Base-by-base conservation (phyloP, 306 rosid species). In the Quercus rubra region DNA sequence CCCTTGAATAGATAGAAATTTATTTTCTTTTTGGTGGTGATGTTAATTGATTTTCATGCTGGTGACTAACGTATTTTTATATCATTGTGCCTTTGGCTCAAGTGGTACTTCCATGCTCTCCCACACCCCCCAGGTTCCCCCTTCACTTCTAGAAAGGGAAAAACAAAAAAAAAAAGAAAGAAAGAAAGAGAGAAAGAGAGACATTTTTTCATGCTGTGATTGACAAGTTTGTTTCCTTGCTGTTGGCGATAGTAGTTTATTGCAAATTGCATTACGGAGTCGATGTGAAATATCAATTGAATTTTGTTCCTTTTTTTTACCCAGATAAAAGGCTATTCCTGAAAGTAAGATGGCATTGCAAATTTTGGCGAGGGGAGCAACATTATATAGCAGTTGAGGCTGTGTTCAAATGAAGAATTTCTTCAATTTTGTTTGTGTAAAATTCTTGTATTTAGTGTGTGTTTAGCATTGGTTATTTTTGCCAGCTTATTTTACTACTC, bases 351-450 rank as follows among this genome's bases (percentile, higher is more conserved):
- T 31, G 23, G 70, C 51, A 3, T 19, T 8, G 51, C 51, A 19
- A 31, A 3, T 17, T 33, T 7, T 4, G 51, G 21, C 15, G 12
- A 67, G 25, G 52, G 5, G 27, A 67, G 71, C 17, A 67, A 33
- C 25, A 31, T 20, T 33, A 8, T 33, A 8, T 7, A 19, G 52
- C 52, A 4, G 19, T 67, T 5, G 51, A 21, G 38, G 56, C 87
- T 10, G 79, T 70, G 28, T 59, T 80, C 67, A 30, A 33, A 8
- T 13, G 15, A 58, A 79, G 82, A 28, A 27, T 20, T 57, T 58
- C 71, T 74, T 38, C 55, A 20, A 18, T 57, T 77, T 70, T 82
- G 71, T 77, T 73, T 46, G 78, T 70, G 41, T 19, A 13, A 41
- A 68, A 19, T 49, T 49, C 4, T 10, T 49, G 17, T 49, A 11